phyloP scores from a whole-genome alignment of 2,329 filamentous ascomycete genomes.

The Diaporthe capsici region DNA sequence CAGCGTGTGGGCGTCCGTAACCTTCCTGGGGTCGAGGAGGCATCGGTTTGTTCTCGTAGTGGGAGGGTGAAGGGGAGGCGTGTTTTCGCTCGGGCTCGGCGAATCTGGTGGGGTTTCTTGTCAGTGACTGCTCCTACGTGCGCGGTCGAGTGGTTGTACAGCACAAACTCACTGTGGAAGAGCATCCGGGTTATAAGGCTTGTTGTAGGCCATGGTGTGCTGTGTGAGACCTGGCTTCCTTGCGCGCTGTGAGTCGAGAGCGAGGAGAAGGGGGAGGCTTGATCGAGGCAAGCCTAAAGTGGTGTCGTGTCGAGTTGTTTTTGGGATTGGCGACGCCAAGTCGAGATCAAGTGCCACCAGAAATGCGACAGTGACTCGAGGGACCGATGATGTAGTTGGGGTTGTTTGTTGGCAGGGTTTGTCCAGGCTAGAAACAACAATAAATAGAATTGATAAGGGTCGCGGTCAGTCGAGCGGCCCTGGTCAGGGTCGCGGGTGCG shows the following conservation, averaged over 20 bases:
- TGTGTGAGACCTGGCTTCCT: constrained; percentile 40
- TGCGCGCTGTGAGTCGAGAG: constrained; percentile 28
- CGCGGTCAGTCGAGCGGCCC: constrained; percentile 28
- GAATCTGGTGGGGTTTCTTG: constrained; percentile 55
- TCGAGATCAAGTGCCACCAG: neutral
- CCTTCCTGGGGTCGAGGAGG: constrained; percentile 56
- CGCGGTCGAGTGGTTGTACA: neutral
- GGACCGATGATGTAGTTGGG: constrained; percentile 28
- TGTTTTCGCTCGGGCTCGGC: constrained; percentile 62
- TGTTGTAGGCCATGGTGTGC: constrained; percentile 93
- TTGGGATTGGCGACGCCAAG: neutral
- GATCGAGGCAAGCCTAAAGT: neutral
- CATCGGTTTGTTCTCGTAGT: constrained; percentile 65
- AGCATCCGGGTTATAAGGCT: constrained; percentile 92
- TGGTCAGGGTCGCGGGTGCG: constrained; percentile 13
- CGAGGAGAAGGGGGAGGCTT: constrained; percentile 4
- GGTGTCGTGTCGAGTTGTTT: neutral
- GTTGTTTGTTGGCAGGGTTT: constrained; percentile 16
- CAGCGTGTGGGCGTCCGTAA: constrained; percentile 35
- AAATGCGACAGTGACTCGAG: constrained; percentile 6
- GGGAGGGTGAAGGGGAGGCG: constrained; percentile 50
- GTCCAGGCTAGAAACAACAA: constrained; percentile 3
- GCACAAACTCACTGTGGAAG: constrained; percentile 81
- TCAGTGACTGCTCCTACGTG: constrained; percentile 35
- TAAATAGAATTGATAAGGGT: constrained; percentile 38